Conservation (phyloP, 2,329 filamentous ascomycete genomes). For the Pyrenochaeta sp. region DNA sequence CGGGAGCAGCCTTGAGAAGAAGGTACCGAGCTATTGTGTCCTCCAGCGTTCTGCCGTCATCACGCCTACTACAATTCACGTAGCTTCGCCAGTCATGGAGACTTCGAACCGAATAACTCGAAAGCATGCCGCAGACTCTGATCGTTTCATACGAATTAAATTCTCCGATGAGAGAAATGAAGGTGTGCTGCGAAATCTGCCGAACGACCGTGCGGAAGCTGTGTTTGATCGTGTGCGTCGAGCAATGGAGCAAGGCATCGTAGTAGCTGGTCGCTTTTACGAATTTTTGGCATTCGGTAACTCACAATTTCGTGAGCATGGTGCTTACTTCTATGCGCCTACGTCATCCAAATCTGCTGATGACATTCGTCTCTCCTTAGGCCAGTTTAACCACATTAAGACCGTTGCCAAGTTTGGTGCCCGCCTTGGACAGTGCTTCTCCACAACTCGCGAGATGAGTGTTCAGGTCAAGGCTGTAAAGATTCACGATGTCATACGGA, state of each 20-base stretch:
- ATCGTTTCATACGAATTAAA: slow-evolving; percentile 87
- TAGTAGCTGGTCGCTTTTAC: slow-evolving; percentile 81
- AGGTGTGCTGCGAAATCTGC: slow-evolving; percentile 47
- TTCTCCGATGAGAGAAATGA: slow-evolving; percentile 81
- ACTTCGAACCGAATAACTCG: slow-evolving; percentile 88
- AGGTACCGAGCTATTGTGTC: slow-evolving; percentile 75
- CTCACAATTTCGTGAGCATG: slow-evolving; percentile 90
- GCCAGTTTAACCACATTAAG: slow-evolving; percentile 80
- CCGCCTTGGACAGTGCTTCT: slow-evolving; percentile 92
- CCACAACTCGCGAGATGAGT: slow-evolving; percentile 82
- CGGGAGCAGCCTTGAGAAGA: slow-evolving; percentile 37
- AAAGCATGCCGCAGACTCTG: slow-evolving; percentile 71
- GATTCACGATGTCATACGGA: slow-evolving; percentile 74
- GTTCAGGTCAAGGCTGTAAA: slow-evolving; percentile 66
- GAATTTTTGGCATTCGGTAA: slow-evolving; percentile 95
- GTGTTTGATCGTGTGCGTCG: slow-evolving; percentile 78
- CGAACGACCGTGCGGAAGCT: slow-evolving; percentile 56
- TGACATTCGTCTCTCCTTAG: slow-evolving; percentile 86
- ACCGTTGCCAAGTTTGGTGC: slow-evolving; percentile 90
- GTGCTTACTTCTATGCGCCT: slow-evolving; percentile 90
- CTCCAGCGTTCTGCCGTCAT: slow-evolving; percentile 79
- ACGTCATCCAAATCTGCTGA: slow-evolving; percentile 72
- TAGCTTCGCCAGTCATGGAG: slow-evolving; percentile 80
- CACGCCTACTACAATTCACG: slow-evolving; percentile 84
- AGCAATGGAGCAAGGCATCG: slow-evolving; percentile 79